These are phyloP conservation scores for Nakaseomyces sp. DNA, from an alignment of 1,139 yeast species.

Conservation along the genomic window DNA sequence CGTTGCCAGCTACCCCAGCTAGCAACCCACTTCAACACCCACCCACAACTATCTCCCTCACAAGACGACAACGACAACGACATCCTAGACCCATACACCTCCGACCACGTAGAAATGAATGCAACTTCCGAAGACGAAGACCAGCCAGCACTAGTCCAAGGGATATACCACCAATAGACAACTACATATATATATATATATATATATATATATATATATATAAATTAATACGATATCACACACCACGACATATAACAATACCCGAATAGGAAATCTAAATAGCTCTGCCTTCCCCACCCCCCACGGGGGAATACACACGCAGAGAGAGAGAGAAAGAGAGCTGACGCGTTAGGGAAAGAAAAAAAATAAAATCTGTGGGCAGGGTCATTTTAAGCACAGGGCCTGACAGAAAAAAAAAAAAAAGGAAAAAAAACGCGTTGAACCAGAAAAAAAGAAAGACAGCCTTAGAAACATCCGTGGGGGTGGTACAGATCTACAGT, in stretches of 20 bases:
- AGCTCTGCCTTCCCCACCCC: no score
- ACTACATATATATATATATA: no score
- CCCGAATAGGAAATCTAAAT: neutral
- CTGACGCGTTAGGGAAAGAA: no score
- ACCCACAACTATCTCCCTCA: neutral
- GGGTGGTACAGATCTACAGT: neutral
- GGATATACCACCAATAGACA: neutral
- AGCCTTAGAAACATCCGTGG: slow-evolving; percentile 1
- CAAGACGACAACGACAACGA: slow-evolving; percentile 1
- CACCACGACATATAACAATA: neutral
- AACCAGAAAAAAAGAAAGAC: no score
- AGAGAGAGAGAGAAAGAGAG: no score
- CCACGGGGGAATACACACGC: no score
- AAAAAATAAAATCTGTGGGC: no score
- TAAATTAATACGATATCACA: neutral
- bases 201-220: neutral
- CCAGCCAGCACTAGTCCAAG: neutral
- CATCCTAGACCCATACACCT: neutral
- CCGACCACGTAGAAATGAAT: neutral
- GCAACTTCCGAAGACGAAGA: slow-evolving; percentile 5
- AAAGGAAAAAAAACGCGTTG: no score
- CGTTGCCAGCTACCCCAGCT: neutral
- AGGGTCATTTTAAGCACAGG: no score
- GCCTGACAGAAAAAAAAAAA: no score
- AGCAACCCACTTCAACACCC: neutral